phyloP scores from a whole-genome alignment of 768 basidiomycete species.

The Nevesoporus exiguus region DNA sequence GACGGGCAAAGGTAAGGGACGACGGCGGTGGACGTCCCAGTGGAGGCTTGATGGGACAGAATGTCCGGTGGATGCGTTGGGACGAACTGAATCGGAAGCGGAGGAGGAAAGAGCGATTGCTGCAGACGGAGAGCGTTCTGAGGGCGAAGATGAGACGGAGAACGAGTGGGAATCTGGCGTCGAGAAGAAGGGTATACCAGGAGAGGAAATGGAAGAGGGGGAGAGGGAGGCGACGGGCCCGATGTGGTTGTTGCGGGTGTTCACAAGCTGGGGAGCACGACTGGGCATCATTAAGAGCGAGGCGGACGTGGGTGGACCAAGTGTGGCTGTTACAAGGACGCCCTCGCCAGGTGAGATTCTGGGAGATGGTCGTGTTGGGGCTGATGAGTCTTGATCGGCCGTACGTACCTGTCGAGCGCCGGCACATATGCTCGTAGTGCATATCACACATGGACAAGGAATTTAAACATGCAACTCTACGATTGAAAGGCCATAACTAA shows the following conservation, averaged over 20 bases:
- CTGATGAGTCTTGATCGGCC: conserved; percentile 10
- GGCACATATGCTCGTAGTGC: not conserved
- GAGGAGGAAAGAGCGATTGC: conserved; percentile 57
- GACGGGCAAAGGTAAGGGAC: conserved; percentile 52
- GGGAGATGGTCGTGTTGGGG: conserved; percentile 2
- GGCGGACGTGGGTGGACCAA: conserved; percentile 16
- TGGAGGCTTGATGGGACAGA: conserved; percentile 65
- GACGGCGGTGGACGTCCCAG: conserved; percentile 37
- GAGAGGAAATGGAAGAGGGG: conserved; percentile 32
- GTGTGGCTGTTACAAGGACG: conserved; percentile 15
- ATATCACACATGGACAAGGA: conserved; percentile 13
- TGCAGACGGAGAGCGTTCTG: conserved; percentile 29
- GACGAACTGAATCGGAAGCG: conserved; percentile 73
- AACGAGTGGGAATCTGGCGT: conserved; percentile 28
- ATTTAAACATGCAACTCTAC: conserved; percentile 7
- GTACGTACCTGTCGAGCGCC: conserved; percentile 6
- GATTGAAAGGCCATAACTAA: conserved; percentile 8
- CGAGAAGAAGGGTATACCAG: conserved; percentile 10
- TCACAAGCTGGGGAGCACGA: conserved; percentile 72
- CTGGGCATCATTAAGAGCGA: conserved; percentile 44
- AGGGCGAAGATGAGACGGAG: conserved; percentile 29
- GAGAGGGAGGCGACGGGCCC: conserved; percentile 61
- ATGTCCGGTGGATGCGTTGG: conserved; percentile 61
- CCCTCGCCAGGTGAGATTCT: conserved; percentile 13
- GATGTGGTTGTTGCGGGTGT: conserved; percentile 73